phyloP scores from a whole-genome alignment of 1,139 yeast species.

The Arxiozyma telluris region DNA sequence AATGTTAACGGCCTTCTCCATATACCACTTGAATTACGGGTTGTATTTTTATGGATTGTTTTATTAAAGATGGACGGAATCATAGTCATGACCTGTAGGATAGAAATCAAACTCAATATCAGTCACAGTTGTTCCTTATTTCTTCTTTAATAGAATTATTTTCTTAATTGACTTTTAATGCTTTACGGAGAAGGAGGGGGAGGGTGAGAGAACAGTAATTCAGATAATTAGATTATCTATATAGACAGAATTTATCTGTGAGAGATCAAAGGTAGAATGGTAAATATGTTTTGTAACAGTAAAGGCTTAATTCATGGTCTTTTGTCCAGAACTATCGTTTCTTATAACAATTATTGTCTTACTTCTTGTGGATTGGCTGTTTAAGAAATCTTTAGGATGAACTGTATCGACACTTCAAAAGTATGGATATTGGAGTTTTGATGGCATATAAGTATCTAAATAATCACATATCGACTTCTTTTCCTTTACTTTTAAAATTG shows the following conservation, averaged over 20 bases:
- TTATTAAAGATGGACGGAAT: constrained; percentile 42
- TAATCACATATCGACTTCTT: constrained; percentile 26
- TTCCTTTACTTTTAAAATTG: constrained; percentile 6
- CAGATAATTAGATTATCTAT: constrained; percentile 20
- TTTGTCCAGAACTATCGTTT: constrained; percentile 54
- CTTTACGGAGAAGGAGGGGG: no score
- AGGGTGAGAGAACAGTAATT: constrained; percentile 1
- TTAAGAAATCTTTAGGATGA: constrained; percentile 55
- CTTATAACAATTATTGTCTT: constrained; percentile 49
- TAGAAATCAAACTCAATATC: constrained; percentile 45
- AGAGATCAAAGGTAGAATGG: constrained; percentile 37
- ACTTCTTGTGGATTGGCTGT: constrained; percentile 37
- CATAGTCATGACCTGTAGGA: constrained; percentile 56
- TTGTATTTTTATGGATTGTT: constrained; percentile 5
- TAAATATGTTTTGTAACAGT: constrained; percentile 36
- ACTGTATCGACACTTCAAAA: constrained; percentile 40
- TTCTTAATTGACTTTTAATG: no score
- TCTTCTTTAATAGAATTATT: no score
- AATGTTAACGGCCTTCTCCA: constrained; percentile 31
- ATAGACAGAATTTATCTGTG: constrained; percentile 22
- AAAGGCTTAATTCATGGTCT: constrained; percentile 46
- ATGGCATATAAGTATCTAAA: constrained; percentile 28
- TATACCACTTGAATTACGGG: neutral
- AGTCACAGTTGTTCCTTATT: no score
- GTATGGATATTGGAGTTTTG: constrained; percentile 39